Evolutionary conservation across 805 yeast species (phyloP), one percentile per base, ranked within the genome.

Genomic region (Saccharomycopsis sp.): DNA sequence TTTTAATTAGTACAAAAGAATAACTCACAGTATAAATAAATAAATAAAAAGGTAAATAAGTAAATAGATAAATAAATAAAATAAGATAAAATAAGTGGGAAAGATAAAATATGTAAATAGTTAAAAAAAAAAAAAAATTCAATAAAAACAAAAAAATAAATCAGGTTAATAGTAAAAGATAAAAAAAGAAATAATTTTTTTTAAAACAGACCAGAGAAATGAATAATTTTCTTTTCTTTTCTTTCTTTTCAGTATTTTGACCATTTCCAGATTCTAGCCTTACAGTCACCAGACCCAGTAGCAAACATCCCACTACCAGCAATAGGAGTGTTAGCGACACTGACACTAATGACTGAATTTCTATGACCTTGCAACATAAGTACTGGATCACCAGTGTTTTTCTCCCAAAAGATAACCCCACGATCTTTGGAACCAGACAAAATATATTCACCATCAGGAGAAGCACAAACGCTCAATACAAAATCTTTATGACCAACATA

Each of bases 321-420:
- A 47, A 71, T 70, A 51, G 86, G 81, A 51, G 79, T 79, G 54
- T 88, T 87, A 20, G 93, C 80, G 19, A 93, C 96, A 40, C 95
- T 87, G 32, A 90, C 97, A 44, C 90, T 81, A 55, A 90, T 90
- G 39, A 93, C 97, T 7, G 95, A 85, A 69, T 90, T 90, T 62
- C 93, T 80, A 64, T 90, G 97, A 28, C 97, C 97, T 68, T 88
- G 97, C 56, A 93, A 74, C 96, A 89, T 87, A 59, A 90, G 73
- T 64, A 87, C 78, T 43, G 96, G 95, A 64, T 86, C 89, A 51
- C 96, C 96, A 11, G 89, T 77, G 38, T 72, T 70, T 56, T 89
- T 89, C 62, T 90, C 96, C 98, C 98, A 90, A 70, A 90, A 84
- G 51, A 89, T 84, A 44, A 90, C 96, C 43, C 97, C 96, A 57